Percentiles rank a stretch among this genome's conserved stretches.
Conservation (phyloP, 805 yeast genomes). For the Saccharomycopsis fibuligera region DNA sequence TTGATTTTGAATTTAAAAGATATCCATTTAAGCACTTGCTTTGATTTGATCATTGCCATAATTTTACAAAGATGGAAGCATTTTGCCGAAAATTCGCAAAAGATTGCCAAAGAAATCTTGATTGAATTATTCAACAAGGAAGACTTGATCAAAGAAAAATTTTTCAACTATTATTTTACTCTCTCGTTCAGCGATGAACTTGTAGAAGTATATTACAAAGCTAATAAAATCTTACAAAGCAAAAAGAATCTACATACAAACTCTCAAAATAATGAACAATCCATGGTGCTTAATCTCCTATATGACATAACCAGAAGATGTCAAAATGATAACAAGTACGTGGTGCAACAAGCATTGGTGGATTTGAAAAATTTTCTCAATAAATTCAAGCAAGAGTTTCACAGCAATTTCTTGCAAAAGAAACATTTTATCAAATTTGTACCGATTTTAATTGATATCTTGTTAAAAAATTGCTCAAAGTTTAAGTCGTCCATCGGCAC, state of each 20-base stretch:
- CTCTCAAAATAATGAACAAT: constrained; percentile 5
- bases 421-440: constrained; percentile 29
- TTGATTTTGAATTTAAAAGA: constrained; percentile 52
- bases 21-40: constrained; percentile 53
- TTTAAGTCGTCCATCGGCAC: constrained; percentile 44
- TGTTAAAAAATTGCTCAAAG: constrained; percentile 51
- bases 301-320: constrained; percentile 51
- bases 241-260: constrained; percentile 27
- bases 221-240: constrained; percentile 27
- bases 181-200: constrained; percentile 40
- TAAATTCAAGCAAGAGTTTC: constrained; percentile 45
- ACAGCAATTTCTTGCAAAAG: constrained; percentile 37
- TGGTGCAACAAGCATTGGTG: constrained; percentile 62
- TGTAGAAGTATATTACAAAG: constrained; percentile 28
- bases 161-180: constrained; percentile 48
- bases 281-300: constrained; percentile 30
- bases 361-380: constrained; percentile 52
- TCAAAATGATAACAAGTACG: constrained; percentile 58
- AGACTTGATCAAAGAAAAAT: constrained; percentile 31
- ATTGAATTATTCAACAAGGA: constrained; percentile 31
- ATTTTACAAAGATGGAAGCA: constrained; percentile 59
- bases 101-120: constrained; percentile 47
- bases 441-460: constrained; percentile 43
- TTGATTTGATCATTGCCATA: constrained; percentile 69
- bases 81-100: constrained; percentile 44